Conservation (phyloP, 768 basidiomycete species). For the Mycena filopes region DNA sequence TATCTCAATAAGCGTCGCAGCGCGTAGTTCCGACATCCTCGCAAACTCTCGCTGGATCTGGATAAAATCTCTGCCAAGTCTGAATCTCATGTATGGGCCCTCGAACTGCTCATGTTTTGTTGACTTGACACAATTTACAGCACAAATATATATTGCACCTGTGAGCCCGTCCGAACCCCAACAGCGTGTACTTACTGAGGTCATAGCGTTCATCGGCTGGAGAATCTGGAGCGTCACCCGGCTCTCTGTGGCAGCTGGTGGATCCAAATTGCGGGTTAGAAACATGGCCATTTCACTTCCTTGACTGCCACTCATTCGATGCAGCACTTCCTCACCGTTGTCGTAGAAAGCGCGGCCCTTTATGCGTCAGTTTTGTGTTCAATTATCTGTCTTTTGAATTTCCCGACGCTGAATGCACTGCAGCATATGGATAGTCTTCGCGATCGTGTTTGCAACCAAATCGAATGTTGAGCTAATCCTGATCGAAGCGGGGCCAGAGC, state of each 20-base stretch:
- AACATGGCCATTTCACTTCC: neutral
- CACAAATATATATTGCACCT: constrained; percentile 10
- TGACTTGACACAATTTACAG: neutral
- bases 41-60: constrained; percentile 2
- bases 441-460: neutral
- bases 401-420: neutral
- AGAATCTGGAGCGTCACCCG: constrained; percentile 3
- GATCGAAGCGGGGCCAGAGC: neutral
- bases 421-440: neutral
- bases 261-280: neutral
- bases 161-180: neutral
- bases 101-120: neutral
- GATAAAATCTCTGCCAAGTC: neutral
- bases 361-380: neutral
- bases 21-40: neutral
- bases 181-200: neutral
- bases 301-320: neutral
- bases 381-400: neutral
- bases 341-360: constrained; percentile 19
- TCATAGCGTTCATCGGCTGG: constrained; percentile 6
- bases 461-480: neutral
- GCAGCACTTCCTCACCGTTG: constrained; percentile 2
- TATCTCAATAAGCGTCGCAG: neutral
- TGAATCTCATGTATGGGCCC: constrained; percentile 1
- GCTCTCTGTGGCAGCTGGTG: neutral